Evolutionary conservation across 1,139 yeast genomes (phyloP).

Genomic region (Yamadazyma dushanensis): DNA sequence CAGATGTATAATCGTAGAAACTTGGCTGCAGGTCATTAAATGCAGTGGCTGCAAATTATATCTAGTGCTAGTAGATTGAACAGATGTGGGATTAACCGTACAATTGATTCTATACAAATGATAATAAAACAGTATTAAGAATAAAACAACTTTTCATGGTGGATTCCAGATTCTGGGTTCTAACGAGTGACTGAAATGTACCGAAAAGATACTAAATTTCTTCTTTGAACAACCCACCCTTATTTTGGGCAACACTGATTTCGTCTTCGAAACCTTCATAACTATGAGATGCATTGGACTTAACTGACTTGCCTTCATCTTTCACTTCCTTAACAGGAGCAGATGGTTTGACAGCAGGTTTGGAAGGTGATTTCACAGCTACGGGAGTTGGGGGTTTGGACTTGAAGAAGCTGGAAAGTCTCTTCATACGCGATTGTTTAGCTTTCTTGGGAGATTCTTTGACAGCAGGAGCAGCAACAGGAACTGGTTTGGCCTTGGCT

Average conservation of each 20-base stretch:
- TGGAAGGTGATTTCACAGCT: not conserved
- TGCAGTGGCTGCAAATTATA: too few relatives aligned
- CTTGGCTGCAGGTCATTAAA: too few relatives aligned
- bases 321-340: slow-evolving; percentile 8
- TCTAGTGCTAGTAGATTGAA: too few relatives aligned
- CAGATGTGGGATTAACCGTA: too few relatives aligned
- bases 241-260: slow-evolving; percentile 25
- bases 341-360: slow-evolving; percentile 1
- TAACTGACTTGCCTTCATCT: slow-evolving; percentile 8
- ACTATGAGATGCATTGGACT: slow-evolving; percentile 14
- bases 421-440: slow-evolving; percentile 13
- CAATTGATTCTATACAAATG: slow-evolving; percentile 10
- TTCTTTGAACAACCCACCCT: slow-evolving; percentile 47
- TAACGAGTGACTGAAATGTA: not conserved
- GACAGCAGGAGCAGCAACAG: slow-evolving; percentile 4
- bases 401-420: slow-evolving; percentile 18
- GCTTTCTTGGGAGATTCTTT: slow-evolving; percentile 8
- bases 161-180: slow-evolving; percentile 7
- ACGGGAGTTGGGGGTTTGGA: slow-evolving; percentile 7
- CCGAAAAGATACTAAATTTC: slow-evolving; percentile 32
- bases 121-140: slow-evolving; percentile 11
- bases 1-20: too few relatives aligned
- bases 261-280: slow-evolving; percentile 30
- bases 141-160: slow-evolving; percentile 11
- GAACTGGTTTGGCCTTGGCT: slow-evolving; percentile 1